Conservation (phyloP, 495 filamentous ascomycete species). For the Aspergillus sclerotiicarbonarius region DNA sequence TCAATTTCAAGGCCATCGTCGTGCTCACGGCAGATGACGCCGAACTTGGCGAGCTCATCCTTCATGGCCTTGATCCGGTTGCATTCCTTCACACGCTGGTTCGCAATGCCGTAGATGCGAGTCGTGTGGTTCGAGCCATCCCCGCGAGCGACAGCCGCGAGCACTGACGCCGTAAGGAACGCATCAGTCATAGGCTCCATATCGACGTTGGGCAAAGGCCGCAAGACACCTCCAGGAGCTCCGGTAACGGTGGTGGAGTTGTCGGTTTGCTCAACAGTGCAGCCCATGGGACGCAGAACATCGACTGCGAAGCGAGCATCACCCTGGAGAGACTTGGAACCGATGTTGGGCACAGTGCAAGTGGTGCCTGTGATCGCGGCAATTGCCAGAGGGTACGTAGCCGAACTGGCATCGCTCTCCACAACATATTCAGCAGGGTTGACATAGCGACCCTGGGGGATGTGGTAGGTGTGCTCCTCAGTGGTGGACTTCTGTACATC, state of each 20-base stretch:
- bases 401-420: slow-evolving; percentile 96
- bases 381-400: slow-evolving; percentile 93
- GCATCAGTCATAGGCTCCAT: slow-evolving; percentile 99
- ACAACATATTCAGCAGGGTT: slow-evolving; percentile 87
- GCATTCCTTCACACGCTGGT: slow-evolving; percentile 98
- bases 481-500: slow-evolving; percentile 67
- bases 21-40: slow-evolving; percentile 79
- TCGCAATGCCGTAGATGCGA: slow-evolving; percentile 92
- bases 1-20: slow-evolving; percentile 90
- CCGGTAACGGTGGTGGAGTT: slow-evolving; percentile 91
- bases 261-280: slow-evolving; percentile 78
- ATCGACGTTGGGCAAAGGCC: slow-evolving; percentile 73
- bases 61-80: slow-evolving; percentile 97
- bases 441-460: slow-evolving; percentile 79
- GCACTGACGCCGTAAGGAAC: slow-evolving; percentile 89
- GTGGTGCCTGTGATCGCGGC: slow-evolving; percentile 93
- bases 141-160: slow-evolving; percentile 85
- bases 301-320: slow-evolving; percentile 95
- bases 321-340: slow-evolving; percentile 84
- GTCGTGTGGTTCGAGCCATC: slow-evolving; percentile 58
- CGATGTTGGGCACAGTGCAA: slow-evolving; percentile 95
- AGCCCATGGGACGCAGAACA: slow-evolving; percentile 91
- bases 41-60: slow-evolving; percentile 93
- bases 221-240: slow-evolving; percentile 68
- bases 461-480: slow-evolving; percentile 89